Evolutionary conservation across 2,329 filamentous ascomycete species (phyloP), one percentile per base, ranked within the genome.

Genomic region (Parascedosporium putredinis): DNA sequence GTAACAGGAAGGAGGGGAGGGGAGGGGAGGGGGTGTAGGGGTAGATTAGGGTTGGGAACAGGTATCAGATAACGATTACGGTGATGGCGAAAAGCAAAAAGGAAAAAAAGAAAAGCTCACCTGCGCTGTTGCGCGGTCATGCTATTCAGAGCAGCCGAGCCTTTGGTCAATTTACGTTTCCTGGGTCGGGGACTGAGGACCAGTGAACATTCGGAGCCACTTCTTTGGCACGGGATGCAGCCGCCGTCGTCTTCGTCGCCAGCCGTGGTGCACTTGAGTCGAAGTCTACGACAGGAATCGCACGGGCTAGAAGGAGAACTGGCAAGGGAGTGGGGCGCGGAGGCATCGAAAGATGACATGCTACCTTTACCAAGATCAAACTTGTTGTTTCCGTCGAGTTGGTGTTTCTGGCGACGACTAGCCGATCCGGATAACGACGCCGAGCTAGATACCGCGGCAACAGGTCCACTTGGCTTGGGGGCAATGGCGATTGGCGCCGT

Each of bases 151-250:
- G 81, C 77, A 61, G 73, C 69, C 53, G 73, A 69, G 58, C 82
- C 77, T 59, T 79, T 75, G 66, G 83, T 79, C 55, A 87, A 69
- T 71, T 90, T 91, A 62, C 88, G 78, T 72, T 93, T 93, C 58
- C 87, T 79, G 51, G 84, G 82, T 60, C 83, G 81, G 22, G 86
- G 86, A 64, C 84, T 88, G 56, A 84, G 81, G 47, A 83, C 74
- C 62, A 90, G 81, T 40, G 87, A 90, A 67, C 87, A 93, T 57
- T 88, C 83, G 61, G 86, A 79, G 59, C 83, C 84, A 66, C 84
- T 83, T 63, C 83, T 81, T 62, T 87, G 83, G 67, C 88, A 94
- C 55, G 87, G 74, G 54, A 88, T 76, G 66, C 88, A 93, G 56
- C 76, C n/a, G n/a, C n/a, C 72, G 58, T 86, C 80, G 55, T 84